These are phyloP conservation scores for Amphirosellinia nigrospora DNA, from an alignment of 495 filamentous ascomycete species.

Conservation along the genomic window DNA sequence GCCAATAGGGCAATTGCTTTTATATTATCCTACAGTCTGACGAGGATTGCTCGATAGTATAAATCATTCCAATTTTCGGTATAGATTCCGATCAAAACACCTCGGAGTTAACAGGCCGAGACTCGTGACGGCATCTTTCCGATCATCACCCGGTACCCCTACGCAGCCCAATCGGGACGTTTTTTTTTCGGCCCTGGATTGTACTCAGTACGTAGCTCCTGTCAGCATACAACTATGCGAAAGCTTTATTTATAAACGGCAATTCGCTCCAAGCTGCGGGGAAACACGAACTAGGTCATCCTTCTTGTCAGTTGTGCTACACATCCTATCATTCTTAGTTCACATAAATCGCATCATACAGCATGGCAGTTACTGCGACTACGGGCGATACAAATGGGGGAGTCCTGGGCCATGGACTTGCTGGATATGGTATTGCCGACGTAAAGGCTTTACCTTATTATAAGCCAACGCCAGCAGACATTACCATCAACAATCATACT, in stretches of 20 bases:
- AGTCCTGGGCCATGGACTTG: conserved; percentile 7
- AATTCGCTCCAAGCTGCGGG: background rate
- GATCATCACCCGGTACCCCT: background rate
- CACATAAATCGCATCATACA: background rate
- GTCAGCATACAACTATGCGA: background rate
- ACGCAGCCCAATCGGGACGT: background rate
- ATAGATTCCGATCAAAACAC: background rate
- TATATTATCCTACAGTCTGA: background rate
- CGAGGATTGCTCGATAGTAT: background rate
- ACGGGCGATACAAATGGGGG: background rate
- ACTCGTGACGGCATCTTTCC: conserved; percentile 8
- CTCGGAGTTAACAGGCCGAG: background rate
- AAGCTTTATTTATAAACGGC: background rate
- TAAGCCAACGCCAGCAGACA: conserved; percentile 18
- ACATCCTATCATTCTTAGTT: background rate
- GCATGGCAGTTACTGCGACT: background rate
- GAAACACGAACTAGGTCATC: background rate
- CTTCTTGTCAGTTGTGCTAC: background rate
- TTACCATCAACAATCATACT: conserved; percentile 15
- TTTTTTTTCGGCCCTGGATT: background rate
- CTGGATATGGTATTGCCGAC: conserved; percentile 13
- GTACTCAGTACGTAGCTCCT: background rate
- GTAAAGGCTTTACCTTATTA: conserved; percentile 14
- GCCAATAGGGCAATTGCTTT: background rate
- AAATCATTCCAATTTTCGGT: background rate